phyloP scores from a whole-genome alignment of 768 basidiomycete genomes.

The Leccinum subtestaceum region DNA sequence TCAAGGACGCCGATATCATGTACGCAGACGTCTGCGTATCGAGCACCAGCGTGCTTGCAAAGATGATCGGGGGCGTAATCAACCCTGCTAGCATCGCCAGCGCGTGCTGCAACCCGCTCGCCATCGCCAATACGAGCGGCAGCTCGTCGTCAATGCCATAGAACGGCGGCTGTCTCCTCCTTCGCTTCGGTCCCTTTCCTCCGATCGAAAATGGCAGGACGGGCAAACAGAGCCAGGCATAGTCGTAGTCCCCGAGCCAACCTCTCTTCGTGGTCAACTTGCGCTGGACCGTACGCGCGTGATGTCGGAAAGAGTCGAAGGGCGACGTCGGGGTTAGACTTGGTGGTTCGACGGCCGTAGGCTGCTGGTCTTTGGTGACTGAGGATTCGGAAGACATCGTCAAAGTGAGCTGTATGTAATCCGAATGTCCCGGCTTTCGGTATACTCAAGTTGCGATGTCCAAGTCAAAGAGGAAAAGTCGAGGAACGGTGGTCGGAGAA shows the following conservation, averaged over 20 bases:
- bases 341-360: conserved; percentile 11
- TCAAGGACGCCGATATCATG: conserved; percentile 78
- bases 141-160: conserved; percentile 71
- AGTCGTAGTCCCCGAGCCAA: conserved; percentile 86
- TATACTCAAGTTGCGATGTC: neutral
- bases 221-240: conserved; percentile 70
- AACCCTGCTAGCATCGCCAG: conserved; percentile 82
- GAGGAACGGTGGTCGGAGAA: neutral
- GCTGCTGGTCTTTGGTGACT: conserved; percentile 17
- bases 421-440: neutral
- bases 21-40: conserved; percentile 62
- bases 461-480: neutral
- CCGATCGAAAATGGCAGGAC: conserved; percentile 53
- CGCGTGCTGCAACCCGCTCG: conserved; percentile 71
- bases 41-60: conserved; percentile 60
- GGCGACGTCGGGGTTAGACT: conserved; percentile 3
- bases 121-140: conserved; percentile 69
- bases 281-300: conserved; percentile 15
- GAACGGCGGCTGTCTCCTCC: conserved; percentile 56
- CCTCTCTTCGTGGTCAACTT: conserved; percentile 55
- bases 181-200: conserved; percentile 24
- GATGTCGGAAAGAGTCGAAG: conserved; percentile 4
- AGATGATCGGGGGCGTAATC: conserved; percentile 82
- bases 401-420: neutral
- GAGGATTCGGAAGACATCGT: conserved; percentile 17